Evolutionary conservation across 331 rosid genomes (phyloP).

Genomic region (Quercus tomentella): DNA sequence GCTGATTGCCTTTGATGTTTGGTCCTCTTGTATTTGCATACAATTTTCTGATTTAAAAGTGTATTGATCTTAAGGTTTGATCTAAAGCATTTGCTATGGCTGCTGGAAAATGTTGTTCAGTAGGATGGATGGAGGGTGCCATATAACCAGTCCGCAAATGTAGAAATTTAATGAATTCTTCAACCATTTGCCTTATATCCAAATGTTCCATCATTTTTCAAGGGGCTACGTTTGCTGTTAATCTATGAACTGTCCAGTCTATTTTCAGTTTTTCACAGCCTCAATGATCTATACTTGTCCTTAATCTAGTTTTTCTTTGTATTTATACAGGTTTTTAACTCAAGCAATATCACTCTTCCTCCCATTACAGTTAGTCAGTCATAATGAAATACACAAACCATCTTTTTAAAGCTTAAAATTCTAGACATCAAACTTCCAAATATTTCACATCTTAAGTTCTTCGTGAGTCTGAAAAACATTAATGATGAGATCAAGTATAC

Average conservation of each 20-base stretch:
- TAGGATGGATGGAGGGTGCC: background rate
- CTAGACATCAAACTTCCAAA: too few relatives aligned
- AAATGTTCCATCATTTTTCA: background rate
- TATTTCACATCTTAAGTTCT: background rate
- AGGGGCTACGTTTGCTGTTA: background rate
- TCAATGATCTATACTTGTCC: background rate
- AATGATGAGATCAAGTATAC: background rate
- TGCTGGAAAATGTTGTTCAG: background rate
- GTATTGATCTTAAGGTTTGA: background rate
- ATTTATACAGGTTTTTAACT: too few relatives aligned
- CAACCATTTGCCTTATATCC: too few relatives aligned
- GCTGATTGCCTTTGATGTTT: slow-evolving; percentile 9
- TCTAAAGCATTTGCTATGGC: background rate
- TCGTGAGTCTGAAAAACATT: background rate
- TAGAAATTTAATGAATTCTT: background rate
- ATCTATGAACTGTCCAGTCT: background rate
- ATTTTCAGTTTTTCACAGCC: background rate
- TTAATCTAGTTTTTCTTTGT: too few relatives aligned
- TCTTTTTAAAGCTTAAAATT: too few relatives aligned
- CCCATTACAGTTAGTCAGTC: too few relatives aligned
- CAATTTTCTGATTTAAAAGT: background rate
- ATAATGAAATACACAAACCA: too few relatives aligned
- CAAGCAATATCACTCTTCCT: too few relatives aligned
- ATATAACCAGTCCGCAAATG: background rate
- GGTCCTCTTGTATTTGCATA: background rate